A percentile compares a stretch with the other conserved stretches of the same genome.
Conservation (phyloP, 352 stramenopile genomes). For the Aphanomyces euteiches region DNA sequence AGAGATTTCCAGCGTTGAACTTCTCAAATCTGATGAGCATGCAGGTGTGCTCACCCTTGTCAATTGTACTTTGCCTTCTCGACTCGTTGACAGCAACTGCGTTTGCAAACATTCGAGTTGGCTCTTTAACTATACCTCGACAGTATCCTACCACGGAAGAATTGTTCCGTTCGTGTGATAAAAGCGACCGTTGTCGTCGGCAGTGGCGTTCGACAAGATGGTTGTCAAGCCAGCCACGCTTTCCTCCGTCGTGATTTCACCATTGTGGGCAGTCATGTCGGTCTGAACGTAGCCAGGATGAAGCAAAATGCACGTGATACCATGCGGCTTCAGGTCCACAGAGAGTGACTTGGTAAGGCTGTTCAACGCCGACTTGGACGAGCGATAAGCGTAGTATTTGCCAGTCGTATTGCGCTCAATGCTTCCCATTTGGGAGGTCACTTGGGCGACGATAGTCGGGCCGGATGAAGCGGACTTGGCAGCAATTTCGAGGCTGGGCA, state of each 20-base stretch:
- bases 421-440: slow-evolving; percentile 59
- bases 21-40: too few relatives aligned
- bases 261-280: slow-evolving; percentile 50
- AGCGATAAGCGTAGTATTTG: slow-evolving; percentile 67
- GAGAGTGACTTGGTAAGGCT: slow-evolving; percentile 60
- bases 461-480: slow-evolving; percentile 31
- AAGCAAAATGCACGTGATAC: slow-evolving; percentile 55
- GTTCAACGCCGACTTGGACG: slow-evolving; percentile 79
- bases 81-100: too few relatives aligned
- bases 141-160: slow-evolving; percentile 45
- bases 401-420: slow-evolving; percentile 56
- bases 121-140: too few relatives aligned
- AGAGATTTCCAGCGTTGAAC: too few relatives aligned
- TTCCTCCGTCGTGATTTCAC: slow-evolving; percentile 42
- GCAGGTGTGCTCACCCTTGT: too few relatives aligned
- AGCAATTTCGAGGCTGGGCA: slow-evolving; percentile 50
- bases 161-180: slow-evolving; percentile 49
- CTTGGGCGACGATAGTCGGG: slow-evolving; percentile 49
- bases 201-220: slow-evolving; percentile 50
- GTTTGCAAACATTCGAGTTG: too few relatives aligned
- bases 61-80: too few relatives aligned
- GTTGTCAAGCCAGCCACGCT: slow-evolving; percentile 49
- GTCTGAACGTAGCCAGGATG: slow-evolving; percentile 65
- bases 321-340: slow-evolving; percentile 48
- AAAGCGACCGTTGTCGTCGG: slow-evolving; percentile 53